Percentiles rank a stretch among this genome's conserved stretches.
These are phyloP conservation scores for Lagerstroemia speciosa DNA, from an alignment of 345 rosid species.

Conservation along the genomic window DNA sequence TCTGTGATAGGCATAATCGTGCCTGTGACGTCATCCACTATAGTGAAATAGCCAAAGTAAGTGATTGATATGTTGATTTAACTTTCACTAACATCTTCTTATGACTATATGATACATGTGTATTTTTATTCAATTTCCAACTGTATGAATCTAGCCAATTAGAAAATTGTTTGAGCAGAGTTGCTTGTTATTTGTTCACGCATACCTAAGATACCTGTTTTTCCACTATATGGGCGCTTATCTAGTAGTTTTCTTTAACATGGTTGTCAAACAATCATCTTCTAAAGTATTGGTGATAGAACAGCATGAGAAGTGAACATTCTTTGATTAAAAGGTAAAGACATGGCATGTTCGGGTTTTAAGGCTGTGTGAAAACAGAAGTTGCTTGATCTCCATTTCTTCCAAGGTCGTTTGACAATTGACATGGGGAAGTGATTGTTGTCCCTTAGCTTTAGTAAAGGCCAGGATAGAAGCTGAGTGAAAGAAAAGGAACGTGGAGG, in stretches of 20 bases:
- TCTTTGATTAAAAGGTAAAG: not conserved
- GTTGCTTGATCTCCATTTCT: too few species aligned
- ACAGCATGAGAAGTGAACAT: not conserved
- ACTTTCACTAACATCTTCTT: constrained; percentile 24
- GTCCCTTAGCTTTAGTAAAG: constrained; percentile 35
- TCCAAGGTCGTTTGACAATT: not conserved
- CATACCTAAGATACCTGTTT: not conserved
- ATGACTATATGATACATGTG: not conserved
- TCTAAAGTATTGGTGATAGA: not conserved
- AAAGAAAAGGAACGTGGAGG: not conserved
- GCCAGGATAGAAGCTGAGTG: constrained; percentile 14
- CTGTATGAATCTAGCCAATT: too few species aligned
- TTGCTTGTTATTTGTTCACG: not conserved
- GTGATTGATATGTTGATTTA: constrained; percentile 39
- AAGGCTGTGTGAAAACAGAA: too few species aligned
- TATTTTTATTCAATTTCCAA: too few species aligned
- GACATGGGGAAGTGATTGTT: constrained; percentile 21
- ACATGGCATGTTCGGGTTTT: not conserved
- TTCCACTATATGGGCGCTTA: not conserved
- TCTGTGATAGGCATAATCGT: constrained; percentile 24
- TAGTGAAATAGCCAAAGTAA: constrained; percentile 26
- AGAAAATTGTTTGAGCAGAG: not conserved
- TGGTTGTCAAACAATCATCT: not conserved
- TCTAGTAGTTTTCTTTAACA: not conserved
- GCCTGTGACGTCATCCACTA: constrained; percentile 64